Conservation (phyloP, 768 basidiomycete species). For the Boletus pseudo-olivaceus region DNA sequence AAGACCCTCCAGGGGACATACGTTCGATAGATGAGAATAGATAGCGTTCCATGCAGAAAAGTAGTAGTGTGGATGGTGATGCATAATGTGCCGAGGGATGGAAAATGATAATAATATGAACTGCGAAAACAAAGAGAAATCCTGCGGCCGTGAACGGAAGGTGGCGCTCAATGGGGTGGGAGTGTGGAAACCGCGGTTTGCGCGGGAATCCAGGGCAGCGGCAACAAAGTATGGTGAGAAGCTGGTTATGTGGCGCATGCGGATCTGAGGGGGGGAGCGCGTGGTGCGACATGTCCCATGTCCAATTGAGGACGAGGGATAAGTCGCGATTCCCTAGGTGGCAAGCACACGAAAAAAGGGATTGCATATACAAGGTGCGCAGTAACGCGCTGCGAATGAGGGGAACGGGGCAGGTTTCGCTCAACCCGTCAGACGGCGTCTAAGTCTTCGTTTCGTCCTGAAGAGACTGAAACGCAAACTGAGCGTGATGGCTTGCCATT, state of each 20-base stretch:
- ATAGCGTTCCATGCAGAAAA: constrained; percentile 23
- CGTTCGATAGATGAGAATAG: constrained; percentile 28
- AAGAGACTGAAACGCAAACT: constrained; percentile 57
- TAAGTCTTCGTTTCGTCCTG: constrained; percentile 41
- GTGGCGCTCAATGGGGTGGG: not conserved
- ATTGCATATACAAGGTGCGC: constrained; percentile 24
- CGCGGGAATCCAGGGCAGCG: constrained; percentile 20
- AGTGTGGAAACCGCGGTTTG: constrained; percentile 11
- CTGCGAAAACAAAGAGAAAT: constrained; percentile 16
- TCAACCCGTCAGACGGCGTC: constrained; percentile 29
- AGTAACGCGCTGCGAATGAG: constrained; percentile 8
- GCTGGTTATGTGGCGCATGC: constrained; percentile 17
- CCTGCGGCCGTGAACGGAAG: constrained; percentile 4
- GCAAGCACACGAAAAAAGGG: constrained; percentile 22
- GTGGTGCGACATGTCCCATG: constrained; percentile 25
- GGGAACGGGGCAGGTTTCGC: not conserved
- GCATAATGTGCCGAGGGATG: constrained; percentile 26
- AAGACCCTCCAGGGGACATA: constrained; percentile 26
- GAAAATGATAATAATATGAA: constrained; percentile 26
- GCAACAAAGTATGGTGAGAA: constrained; percentile 16
- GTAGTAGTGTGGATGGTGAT: constrained; percentile 28
- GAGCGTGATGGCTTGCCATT: constrained; percentile 60
- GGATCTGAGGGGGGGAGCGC: constrained; percentile 19
- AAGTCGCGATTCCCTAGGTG: constrained; percentile 22
- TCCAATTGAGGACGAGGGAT: constrained; percentile 18